Conservation (phyloP, 129 eudicot genomes). For the Helianthus annuus region DNA sequence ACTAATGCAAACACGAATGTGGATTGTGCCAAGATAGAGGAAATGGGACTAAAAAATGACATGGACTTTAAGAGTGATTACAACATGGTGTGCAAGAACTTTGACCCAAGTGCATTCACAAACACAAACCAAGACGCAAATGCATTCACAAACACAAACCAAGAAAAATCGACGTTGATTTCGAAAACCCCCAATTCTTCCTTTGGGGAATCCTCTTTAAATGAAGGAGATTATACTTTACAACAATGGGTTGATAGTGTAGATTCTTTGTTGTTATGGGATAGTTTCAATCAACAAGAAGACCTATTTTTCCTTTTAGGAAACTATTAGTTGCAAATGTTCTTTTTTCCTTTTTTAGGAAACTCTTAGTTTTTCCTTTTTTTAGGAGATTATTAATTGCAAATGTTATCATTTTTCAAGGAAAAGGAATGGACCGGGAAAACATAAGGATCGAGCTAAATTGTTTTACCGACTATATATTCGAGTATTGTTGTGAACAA, state of each 20-base stretch:
- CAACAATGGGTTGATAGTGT: slow-evolving; percentile 56
- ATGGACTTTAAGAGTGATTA: slow-evolving; percentile 1
- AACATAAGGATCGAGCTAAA: too few species aligned
- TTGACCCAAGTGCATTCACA: slow-evolving; percentile 29
- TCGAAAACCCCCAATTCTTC: slow-evolving; percentile 38
- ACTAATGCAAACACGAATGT: slow-evolving; percentile 15
- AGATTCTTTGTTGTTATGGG: slow-evolving; percentile 59
- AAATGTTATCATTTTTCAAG: slow-evolving; percentile 5
- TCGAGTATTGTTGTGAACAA: too few species aligned
- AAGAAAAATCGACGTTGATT: slow-evolving; percentile 21
- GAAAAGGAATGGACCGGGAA: too few species aligned
- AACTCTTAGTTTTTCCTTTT: slow-evolving; percentile 25
- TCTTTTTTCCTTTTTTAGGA: slow-evolving; percentile 24
- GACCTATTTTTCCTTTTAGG: slow-evolving; percentile 36
- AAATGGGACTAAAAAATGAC: slow-evolving; percentile 7
- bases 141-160: slow-evolving; percentile 35
- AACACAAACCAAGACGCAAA: slow-evolving; percentile 38
- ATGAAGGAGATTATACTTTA: slow-evolving; percentile 32
- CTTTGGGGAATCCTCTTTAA: slow-evolving; percentile 34
- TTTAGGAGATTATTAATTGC: slow-evolving; percentile 22
- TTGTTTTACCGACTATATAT: too few species aligned
- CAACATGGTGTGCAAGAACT: slow-evolving; percentile 16
- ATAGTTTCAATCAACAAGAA: slow-evolving; percentile 47
- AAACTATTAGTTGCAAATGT: slow-evolving; percentile 20
- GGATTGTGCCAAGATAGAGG: slow-evolving; percentile 6